A percentile compares a stretch with the other conserved stretches of the same genome.
These are phyloP conservation scores for Anisodus acutangulus DNA, from an alignment of 257 asterid genomes.

Conservation along the genomic window DNA sequence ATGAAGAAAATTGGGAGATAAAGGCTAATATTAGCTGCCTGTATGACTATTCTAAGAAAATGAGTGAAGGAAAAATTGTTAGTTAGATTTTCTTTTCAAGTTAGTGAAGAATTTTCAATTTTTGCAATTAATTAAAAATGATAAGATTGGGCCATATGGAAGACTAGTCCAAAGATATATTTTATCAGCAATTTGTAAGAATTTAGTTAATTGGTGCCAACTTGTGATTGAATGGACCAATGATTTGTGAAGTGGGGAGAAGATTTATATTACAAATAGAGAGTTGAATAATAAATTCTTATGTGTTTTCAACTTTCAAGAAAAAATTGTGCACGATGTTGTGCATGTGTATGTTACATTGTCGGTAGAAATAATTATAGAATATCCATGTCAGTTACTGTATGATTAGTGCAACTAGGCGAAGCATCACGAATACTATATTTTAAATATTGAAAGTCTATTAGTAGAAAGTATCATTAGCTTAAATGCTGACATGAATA, in stretches of 20 bases:
- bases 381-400: no score
- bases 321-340: not conserved
- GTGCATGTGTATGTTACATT: no score
- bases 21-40: not conserved
- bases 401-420: no score
- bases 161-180: not conserved
- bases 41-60: slow-evolving; percentile 3
- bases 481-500: not conserved
- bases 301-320: not conserved
- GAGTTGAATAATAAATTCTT: not conserved
- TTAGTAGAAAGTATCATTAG: not conserved
- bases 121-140: not conserved
- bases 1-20: not conserved
- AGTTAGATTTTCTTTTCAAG: not conserved
- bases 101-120: not conserved
- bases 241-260: not conserved
- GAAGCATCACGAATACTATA: no score
- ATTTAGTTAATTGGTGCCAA: not conserved
- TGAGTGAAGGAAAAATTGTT: not conserved
- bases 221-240: not conserved
- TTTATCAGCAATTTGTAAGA: not conserved
- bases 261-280: not conserved
- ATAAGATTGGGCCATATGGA: not conserved
- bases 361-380: not conserved
- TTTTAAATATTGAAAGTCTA: no score